These are phyloP conservation scores for Cladosporium sp. DNA, from an alignment of 2,329 filamentous ascomycete genomes.

Conservation along the genomic window DNA sequence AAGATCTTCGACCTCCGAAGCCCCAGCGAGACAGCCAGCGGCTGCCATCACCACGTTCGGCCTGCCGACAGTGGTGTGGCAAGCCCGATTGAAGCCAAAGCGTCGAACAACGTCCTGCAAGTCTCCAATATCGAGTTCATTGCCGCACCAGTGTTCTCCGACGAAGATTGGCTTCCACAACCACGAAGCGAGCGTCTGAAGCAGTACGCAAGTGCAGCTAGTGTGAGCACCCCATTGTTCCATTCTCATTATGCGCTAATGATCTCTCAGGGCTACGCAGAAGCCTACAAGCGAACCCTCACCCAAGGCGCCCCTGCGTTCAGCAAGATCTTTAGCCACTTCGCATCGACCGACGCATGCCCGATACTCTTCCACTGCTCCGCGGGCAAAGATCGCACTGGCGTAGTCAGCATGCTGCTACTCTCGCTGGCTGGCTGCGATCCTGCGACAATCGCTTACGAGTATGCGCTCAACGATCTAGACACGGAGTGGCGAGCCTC, in stretches of 20 bases:
- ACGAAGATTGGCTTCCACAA: conserved; percentile 55
- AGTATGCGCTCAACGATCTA: conserved; percentile 51
- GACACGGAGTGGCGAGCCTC: conserved; percentile 45
- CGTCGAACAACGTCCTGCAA: conserved; percentile 27
- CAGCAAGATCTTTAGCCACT: conserved; percentile 54
- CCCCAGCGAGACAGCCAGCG: conserved; percentile 39
- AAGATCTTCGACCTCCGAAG: conserved; percentile 63
- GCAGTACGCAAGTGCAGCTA: conserved; percentile 2
- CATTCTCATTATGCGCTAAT: not conserved
- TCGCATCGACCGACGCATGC: conserved; percentile 38
- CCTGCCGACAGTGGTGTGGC: not conserved
- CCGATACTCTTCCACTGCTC: conserved; percentile 63
- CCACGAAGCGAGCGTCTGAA: conserved; percentile 16
- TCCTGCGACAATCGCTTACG: conserved; percentile 53
- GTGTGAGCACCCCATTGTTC: not conserved
- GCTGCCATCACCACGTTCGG: not conserved
- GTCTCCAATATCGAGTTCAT: conserved; percentile 42
- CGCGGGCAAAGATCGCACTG: conserved; percentile 69
- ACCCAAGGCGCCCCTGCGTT: conserved; percentile 48
- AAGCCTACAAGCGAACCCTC: conserved; percentile 58
- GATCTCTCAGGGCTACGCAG: conserved; percentile 49
- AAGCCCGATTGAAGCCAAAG: not conserved
- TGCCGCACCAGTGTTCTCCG: conserved; percentile 58
- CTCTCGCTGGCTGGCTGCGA: conserved; percentile 59
- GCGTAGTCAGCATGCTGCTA: conserved; percentile 60